phyloP scores from a whole-genome alignment of 257 asterid genomes.

The Solanum stenotomum region DNA sequence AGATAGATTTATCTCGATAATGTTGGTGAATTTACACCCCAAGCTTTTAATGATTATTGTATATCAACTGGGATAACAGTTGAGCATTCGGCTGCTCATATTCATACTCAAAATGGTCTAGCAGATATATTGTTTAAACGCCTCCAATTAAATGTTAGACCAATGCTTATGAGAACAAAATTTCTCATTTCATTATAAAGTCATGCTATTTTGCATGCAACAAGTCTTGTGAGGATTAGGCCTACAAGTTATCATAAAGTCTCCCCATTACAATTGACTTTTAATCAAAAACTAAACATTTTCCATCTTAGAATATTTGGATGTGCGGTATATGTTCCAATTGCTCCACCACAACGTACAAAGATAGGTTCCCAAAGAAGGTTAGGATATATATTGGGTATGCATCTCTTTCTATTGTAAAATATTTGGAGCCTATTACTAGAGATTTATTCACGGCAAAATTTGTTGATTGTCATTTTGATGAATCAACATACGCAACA shows the following conservation, averaged over 20 bases:
- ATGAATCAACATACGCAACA: background rate
- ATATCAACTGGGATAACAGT: too few species aligned
- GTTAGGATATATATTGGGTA: background rate
- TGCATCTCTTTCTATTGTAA: background rate
- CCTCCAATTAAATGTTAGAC: background rate
- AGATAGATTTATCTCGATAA: background rate
- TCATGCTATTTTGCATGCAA: background rate
- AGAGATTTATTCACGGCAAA: background rate
- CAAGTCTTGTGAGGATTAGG: background rate
- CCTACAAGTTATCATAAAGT: background rate
- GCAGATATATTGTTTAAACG: too few species aligned
- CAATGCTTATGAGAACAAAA: background rate
- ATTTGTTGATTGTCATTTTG: background rate
- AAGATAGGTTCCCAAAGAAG: background rate
- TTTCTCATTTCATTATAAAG: background rate
- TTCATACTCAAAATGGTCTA: too few species aligned
- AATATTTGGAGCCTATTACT: too few species aligned
- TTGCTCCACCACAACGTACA: background rate
- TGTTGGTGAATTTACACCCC: background rate
- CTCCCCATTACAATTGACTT: background rate
- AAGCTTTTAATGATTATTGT: background rate
- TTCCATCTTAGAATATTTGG: background rate
- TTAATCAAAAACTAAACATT: too few species aligned
- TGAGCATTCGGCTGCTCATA: background rate
- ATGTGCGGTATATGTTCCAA: background rate